Percentiles rank a stretch among this genome's conserved stretches.
phyloP scores from a whole-genome alignment of 2,329 filamentous ascomycete species.

The Arthrinium phaeospermum region DNA sequence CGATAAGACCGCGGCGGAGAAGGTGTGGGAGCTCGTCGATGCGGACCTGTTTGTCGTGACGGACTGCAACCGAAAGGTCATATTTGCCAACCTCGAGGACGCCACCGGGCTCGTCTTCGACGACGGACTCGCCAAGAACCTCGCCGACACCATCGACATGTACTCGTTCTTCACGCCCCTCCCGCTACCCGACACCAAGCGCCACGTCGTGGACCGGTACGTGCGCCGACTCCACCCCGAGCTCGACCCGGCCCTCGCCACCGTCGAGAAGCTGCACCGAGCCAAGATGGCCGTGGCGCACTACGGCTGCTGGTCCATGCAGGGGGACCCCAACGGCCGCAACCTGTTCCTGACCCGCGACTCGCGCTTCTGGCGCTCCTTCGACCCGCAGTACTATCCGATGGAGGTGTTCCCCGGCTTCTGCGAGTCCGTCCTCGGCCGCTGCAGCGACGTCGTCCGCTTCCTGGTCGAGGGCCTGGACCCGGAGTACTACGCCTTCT shows the following conservation, averaged over 20 bases:
- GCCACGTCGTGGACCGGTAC: slow-evolving; percentile 27
- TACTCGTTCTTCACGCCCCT: slow-evolving; percentile 28
- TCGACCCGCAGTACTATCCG: background rate
- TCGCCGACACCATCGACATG: slow-evolving; percentile 25
- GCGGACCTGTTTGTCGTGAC: slow-evolving; percentile 23
- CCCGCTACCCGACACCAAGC: slow-evolving; percentile 25
- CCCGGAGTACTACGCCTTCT: background rate
- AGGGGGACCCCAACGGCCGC: slow-evolving; percentile 22
- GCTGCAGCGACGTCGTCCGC: slow-evolving; percentile 18
- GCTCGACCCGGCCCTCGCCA: slow-evolving; percentile 27
- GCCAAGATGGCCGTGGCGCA: slow-evolving; percentile 29
- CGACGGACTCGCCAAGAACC: slow-evolving; percentile 10
- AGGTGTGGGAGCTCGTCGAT: slow-evolving; percentile 23
- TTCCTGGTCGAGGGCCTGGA: slow-evolving; percentile 21
- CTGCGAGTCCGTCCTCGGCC: slow-evolving; percentile 20
- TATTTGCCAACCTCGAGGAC: slow-evolving; percentile 29
- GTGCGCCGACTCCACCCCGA: slow-evolving; percentile 28
- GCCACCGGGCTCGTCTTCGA: slow-evolving; percentile 24
- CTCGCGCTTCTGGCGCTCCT: background rate
- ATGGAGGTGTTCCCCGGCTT: slow-evolving; percentile 20
- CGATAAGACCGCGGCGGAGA: slow-evolving; percentile 22
- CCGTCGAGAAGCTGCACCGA: slow-evolving; percentile 25
- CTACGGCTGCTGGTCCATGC: slow-evolving; percentile 28
- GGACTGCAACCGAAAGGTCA: slow-evolving; percentile 25
- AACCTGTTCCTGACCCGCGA: slow-evolving; percentile 16